phyloP scores from a whole-genome alignment of 2,329 filamentous ascomycete species.

The Talaromyces albobiverticillius region DNA sequence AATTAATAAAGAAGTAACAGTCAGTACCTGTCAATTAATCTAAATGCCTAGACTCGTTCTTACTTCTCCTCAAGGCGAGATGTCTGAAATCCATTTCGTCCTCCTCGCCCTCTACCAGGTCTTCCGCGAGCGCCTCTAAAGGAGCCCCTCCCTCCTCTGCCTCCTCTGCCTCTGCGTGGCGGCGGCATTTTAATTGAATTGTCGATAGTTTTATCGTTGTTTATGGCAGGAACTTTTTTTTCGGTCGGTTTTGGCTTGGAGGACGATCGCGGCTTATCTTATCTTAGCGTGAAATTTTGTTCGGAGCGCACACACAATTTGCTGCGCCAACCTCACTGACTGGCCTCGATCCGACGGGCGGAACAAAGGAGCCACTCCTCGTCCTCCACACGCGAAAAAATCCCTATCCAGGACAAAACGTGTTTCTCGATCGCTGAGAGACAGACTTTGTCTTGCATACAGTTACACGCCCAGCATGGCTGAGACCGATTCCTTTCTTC shows the following conservation, averaged over 20 bases:
- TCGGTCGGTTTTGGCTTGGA: conserved; percentile 2
- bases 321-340: conserved; percentile 25
- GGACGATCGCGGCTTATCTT: conserved; percentile 35
- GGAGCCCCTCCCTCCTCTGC: conserved; percentile 16
- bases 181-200: conserved; percentile 26
- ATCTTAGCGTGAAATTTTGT: conserved; percentile 49
- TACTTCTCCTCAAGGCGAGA: conserved; percentile 40
- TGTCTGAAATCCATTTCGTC: conserved; percentile 29
- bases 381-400: conserved; percentile 28
- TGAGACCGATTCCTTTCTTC: conserved; percentile 81
- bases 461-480: conserved; percentile 66
- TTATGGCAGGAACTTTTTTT: conserved; percentile 16
- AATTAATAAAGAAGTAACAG: conserved; percentile 15
- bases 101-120: conserved; percentile 17
- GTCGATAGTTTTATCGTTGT: neutral
- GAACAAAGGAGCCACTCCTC: conserved; percentile 28
- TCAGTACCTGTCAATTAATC: neutral
- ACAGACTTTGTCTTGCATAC: conserved; percentile 18
- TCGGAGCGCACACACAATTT: conserved; percentile 38
- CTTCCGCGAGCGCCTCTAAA: conserved; percentile 7
- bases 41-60: conserved; percentile 18
- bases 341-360: conserved; percentile 23
- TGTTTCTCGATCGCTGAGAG: conserved; percentile 19
- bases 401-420: conserved; percentile 1
- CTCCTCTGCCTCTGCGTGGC: conserved; percentile 30